Conservation (phyloP, 345 rosid species). For the Dipteronia sinensis region DNA sequence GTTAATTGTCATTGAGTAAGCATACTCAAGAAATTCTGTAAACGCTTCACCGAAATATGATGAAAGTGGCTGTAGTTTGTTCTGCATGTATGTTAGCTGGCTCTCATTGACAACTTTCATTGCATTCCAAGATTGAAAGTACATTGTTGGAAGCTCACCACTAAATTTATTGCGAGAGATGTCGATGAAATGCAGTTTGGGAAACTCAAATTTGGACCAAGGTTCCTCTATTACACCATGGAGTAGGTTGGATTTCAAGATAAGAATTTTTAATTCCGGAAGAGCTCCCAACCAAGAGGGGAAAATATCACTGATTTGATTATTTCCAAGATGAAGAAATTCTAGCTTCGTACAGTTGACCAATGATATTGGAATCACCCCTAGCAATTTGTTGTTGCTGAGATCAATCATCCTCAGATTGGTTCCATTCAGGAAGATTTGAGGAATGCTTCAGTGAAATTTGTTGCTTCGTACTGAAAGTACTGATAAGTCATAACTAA, state of each 20-base stretch:
- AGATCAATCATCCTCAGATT: no score
- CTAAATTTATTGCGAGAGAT: conserved; percentile 15
- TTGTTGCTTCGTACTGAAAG: no score
- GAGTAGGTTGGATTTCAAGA: conserved; percentile 6
- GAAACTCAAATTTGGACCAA: neutral
- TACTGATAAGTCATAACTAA: no score
- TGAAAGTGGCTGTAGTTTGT: no score
- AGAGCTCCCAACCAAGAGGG: conserved; percentile 26
- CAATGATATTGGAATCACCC: neutral
- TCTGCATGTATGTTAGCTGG: neutral
- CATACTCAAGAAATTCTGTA: no score
- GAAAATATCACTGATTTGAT: conserved; percentile 19
- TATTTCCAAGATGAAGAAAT: conserved; percentile 17
- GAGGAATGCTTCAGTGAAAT: no score
- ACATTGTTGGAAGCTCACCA: conserved; percentile 15
- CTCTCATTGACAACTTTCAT: conserved; percentile 14
- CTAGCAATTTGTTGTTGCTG: no score
- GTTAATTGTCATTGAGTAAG: conserved; percentile 16
- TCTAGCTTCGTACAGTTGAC: neutral
- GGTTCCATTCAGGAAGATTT: no score
- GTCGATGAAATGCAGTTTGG: conserved; percentile 13
- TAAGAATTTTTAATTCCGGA: neutral
- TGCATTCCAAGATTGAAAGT: conserved; percentile 25
- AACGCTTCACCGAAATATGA: no score
- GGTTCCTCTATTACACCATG: neutral